Conservation (phyloP, 148 eudicot genomes). For the Vaccinium darrowii region DNA sequence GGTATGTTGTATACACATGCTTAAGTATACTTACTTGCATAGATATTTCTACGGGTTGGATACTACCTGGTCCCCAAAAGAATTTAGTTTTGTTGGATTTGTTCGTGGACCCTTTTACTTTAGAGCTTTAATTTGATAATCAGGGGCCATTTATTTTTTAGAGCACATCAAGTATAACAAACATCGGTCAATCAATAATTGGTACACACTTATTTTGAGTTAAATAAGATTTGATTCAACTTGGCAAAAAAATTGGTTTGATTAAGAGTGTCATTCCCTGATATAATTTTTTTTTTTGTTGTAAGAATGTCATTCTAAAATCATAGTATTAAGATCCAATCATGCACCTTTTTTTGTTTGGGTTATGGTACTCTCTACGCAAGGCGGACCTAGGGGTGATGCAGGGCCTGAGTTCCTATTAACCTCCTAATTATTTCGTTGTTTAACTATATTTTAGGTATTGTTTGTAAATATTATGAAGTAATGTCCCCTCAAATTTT, state of each 20-base stretch:
- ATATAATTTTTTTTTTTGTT: too few species aligned
- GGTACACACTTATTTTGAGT: neutral
- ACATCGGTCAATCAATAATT: too few species aligned
- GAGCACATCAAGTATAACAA: neutral
- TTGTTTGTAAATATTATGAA: too few species aligned
- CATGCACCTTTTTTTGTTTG: too few species aligned
- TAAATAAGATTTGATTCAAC: neutral
- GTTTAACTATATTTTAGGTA: too few species aligned
- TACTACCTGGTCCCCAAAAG: neutral
- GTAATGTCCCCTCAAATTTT: too few species aligned
- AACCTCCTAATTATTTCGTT: too few species aligned
- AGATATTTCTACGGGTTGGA: neutral
- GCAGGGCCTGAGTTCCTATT: too few species aligned
- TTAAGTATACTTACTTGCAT: neutral
- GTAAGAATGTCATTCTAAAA: too few species aligned
- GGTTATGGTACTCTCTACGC: too few species aligned
- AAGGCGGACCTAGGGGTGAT: too few species aligned
- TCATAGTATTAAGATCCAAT: too few species aligned
- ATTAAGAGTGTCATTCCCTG: neutral
- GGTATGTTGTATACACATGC: neutral
- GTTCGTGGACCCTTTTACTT: neutral
- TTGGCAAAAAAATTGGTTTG: neutral
- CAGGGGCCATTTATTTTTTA: neutral
- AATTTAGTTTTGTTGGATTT: neutral
- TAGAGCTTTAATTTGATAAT: neutral